Evolutionary conservation across 164 flowering plant genomes (phyloP), one percentile per base, ranked within the genome.

Genomic region (Berberis vulgaris): DNA sequence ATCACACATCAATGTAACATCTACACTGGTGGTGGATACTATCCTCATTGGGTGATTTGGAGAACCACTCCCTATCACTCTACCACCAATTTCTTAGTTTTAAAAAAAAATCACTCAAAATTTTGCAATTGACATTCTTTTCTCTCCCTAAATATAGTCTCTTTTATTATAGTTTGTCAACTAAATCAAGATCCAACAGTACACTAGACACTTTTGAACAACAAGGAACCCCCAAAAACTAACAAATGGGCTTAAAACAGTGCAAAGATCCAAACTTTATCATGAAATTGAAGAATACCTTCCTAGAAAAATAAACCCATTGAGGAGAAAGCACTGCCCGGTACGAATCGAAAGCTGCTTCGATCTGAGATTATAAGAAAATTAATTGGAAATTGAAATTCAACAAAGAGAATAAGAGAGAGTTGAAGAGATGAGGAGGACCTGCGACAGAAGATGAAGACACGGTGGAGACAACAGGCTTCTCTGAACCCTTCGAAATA

Each of bases 261-360:
- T 10, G n/a, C 10, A 10, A 52, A 46, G 8, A 46, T 46, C 49
- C 8, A 8, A 5, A 5, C 8, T 5, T 8, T 5, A 46, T 46
- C n/a, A 43, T 10, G 45, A 45, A 43, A 52, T 9, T 2, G 40
- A 65, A 26, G 45, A 50, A 39, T 73, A 89, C 98, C 98, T 89
- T 73, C 98, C 98, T 52, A 89, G 71, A 74, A 88, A 92, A 45
- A 93, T 79, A 26, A 89, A 77, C 11, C 98, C 98, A 59, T 93
- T 89, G 65, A 93, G 69, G 26, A 93, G 87, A 73, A 89, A 93
- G 66, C 96, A 89, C 76, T 93, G 94, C 11, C 96, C 94, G 0
- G 96, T 89, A 60, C 98, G 78, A 7, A 84, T 78, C 64, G 75
- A 76, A 65, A 89, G 89, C 74, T 65, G 71, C 64, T 74, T 84